These are phyloP conservation scores for Paraphaeosphaeria minitans DNA, from an alignment of 2,329 filamentous ascomycete species.

Conservation along the genomic window DNA sequence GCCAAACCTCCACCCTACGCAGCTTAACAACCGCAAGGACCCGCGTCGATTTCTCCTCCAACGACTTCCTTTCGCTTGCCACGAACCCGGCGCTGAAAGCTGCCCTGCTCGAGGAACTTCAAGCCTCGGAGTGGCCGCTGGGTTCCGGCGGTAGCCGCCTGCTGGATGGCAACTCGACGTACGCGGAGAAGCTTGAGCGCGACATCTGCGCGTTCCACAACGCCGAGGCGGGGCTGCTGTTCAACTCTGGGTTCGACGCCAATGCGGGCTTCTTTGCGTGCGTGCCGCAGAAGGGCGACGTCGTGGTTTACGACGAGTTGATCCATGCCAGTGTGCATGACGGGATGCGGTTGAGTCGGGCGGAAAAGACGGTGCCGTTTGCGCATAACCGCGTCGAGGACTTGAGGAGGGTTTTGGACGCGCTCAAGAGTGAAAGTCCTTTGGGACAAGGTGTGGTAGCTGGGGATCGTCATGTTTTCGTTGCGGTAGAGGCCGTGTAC, in stretches of 20 bases:
- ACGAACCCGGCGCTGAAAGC: conserved; percentile 54
- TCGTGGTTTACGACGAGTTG: conserved; percentile 70
- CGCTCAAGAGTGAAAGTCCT: conserved; percentile 37
- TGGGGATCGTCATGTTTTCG: conserved; percentile 38
- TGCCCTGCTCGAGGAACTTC: conserved; percentile 56
- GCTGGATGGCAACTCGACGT: conserved; percentile 67
- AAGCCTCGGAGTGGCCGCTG: conserved; percentile 47
- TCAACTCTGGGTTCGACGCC: conserved; percentile 62
- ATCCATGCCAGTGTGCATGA: conserved; percentile 82
- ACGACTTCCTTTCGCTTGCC: conserved; percentile 67
- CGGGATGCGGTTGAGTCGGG: conserved; percentile 71
- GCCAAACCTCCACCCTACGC: conserved; percentile 40
- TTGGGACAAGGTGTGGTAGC: conserved; percentile 34
- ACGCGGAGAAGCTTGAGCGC: conserved; percentile 63
- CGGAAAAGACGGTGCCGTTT: conserved; percentile 57
- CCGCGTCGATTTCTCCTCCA: conserved; percentile 66
- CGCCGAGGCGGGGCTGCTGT: conserved; percentile 62
- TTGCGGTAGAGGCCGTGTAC: conserved; percentile 56
- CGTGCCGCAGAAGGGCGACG: conserved; percentile 54
- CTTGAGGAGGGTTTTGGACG: conserved; percentile 49
- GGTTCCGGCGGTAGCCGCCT: conserved; percentile 66
- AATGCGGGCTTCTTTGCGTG: conserved; percentile 56
- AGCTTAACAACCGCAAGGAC: conserved; percentile 38
- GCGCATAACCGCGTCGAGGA: conserved; percentile 59
- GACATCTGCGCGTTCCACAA: conserved; percentile 65